Evolutionary conservation across 2,329 filamentous ascomycete genomes (phyloP).

Genomic region (Cytospora piceae): DNA sequence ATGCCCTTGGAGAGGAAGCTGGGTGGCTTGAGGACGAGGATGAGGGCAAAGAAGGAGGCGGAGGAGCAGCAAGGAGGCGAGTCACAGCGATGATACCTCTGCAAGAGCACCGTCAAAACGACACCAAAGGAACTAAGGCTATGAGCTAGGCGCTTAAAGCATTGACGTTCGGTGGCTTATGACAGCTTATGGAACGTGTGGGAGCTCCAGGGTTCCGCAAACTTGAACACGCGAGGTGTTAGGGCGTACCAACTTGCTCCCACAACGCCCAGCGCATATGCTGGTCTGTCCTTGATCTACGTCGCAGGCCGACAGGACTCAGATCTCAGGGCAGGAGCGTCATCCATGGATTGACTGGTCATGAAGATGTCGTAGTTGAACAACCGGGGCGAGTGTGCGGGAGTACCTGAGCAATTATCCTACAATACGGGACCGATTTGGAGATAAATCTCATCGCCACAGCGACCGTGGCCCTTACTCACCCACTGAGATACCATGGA

Average conservation of each 20-base stretch:
- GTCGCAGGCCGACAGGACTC: neutral
- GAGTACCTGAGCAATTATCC: no score
- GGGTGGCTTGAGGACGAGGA: conserved; percentile 35
- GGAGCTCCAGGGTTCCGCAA: neutral
- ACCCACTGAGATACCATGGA: no score
- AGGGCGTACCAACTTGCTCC: neutral
- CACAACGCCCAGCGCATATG: neutral
- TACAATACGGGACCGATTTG: no score
- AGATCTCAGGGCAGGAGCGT: neutral
- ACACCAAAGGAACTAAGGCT: neutral
- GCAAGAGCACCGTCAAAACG: neutral
- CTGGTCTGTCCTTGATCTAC: neutral
- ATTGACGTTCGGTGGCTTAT: no score
- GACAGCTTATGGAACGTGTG: neutral
- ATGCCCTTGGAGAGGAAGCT: conserved; percentile 39
- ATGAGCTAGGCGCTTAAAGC: no score
- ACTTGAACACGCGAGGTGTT: no score
- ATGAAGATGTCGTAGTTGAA: neutral
- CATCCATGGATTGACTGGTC: neutral
- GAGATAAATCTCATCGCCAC: no score
- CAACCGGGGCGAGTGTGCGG: no score
- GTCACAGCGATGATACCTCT: neutral
- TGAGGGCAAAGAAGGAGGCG: conserved; percentile 30
- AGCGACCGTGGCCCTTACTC: no score
- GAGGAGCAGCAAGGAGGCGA: conserved; percentile 3